Evolutionary conservation across 2,329 filamentous ascomycete genomes (phyloP), one percentile per base, ranked within the genome.

Genomic region (Colletotrichum sp.): DNA sequence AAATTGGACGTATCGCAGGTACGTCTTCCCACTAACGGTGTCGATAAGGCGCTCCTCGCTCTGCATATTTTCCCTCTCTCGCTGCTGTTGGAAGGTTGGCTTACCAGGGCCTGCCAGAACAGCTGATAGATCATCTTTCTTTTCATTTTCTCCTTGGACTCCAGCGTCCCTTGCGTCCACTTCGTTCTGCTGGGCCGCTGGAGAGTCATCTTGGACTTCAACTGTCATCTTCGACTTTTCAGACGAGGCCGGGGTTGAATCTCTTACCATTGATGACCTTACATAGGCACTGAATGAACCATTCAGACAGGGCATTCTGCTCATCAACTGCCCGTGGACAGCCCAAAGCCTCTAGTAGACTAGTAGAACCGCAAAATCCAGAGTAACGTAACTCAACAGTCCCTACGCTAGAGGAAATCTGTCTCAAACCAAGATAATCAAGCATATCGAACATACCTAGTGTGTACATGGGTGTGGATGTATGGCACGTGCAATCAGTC

Each of bases 161-260:
- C 2, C 39, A 9, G 18, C 18, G 5, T n/a, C 6, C 0, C 8
- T 44, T 1, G 16, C 16, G 18, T 2, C 16, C 8, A 10, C 39
- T 10, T 44, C 16, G 39, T 44, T 10, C 16, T 44, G 16, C 8
- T 44, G 39, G 39, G 2, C 4, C 18, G 39, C 39, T 10, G 39
- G 39, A 44, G 5, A 18, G 39, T 44, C 10, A 9, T 44, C 39
- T n/a, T 18, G 39, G 39, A n/a, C 39, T 44, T n/a, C 18, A 9
- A 6, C 18, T 8, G 39, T 5, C 39, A n/a, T 44, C 5, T 44
- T 44, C 8, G 18, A 5, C 39, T 44, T 44, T 44, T n/a, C 3
- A 44, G 39, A n/a, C 8, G 39, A 44, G 39, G 18, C 39, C 39
- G 18, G 18, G 8, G 8, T 44, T 18, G 39, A 44, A 10, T n/a